Evolutionary conservation across 371 early-diverging fungal species (phyloP), one percentile per base, ranked within the genome.

Genomic region (Syncephalastrum contaminatum): DNA sequence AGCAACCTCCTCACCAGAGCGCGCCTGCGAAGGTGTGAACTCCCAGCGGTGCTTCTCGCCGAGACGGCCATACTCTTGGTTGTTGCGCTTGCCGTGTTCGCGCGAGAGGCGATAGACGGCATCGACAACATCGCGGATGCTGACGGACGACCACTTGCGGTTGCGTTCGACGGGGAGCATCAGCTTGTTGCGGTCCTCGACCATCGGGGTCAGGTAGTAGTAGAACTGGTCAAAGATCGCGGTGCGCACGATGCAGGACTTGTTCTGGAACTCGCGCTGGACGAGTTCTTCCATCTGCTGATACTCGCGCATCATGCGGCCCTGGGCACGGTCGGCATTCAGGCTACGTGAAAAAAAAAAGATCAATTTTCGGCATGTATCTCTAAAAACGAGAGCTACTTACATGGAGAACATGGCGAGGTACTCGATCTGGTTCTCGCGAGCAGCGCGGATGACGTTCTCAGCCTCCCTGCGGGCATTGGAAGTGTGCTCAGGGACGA

Each of bases 401-500:
- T 69, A 75, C 75, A 58, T 22, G 8, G 76, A 76, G 25, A 68
- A 21, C 62, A 76, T 48, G 16, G 53, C 53, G 25, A 76, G 13
- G 39, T 66, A 58, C 14, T 72, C 61, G 21, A 72, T 65, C 0
- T 63, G 56, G 40, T 61, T 25, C 20, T 66, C 27, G 45, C 62
- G 59, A 12, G 63, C 59, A 41, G 48, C 63, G 30, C 59, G 56
- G n/a, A 72, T 56, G 44, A 76, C 41, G 40, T 54, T 59, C n/a
- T 76, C 63, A 50, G 67, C 73, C 46, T 68, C 66, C 47, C 63
- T 56, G 15, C 64, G 43, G 24, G 67, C 60, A 1, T 72, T 40
- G 18, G 45, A 15, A 40, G 66, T 62, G 25, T 63, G 47, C 39
- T 76, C 76, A 20, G 71, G 73, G n/a, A 72, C 51, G 52, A 72